Base-by-base conservation (phyloP, 1,284 basidiomycete species). In the Cryptococcus sp. region DNA sequence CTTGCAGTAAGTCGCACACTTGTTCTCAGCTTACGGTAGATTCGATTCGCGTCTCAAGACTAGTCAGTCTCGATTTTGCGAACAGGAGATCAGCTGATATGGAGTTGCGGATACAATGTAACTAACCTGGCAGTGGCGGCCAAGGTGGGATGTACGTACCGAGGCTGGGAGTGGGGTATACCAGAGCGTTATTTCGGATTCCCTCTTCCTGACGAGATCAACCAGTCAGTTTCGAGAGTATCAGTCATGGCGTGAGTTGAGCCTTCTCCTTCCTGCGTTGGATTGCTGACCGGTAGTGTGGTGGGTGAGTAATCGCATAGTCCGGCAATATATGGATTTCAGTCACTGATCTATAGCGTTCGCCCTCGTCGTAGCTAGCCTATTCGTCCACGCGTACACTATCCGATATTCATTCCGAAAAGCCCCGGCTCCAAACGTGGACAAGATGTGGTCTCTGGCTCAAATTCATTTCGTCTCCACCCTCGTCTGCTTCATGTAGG, bases 101-200 rank as follows among this genome's bases (percentile, higher is more conserved):
- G 7, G 24, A 63, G 61, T 48, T 69, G 67, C 52, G 67, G 67
- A 4, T 69, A 66, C 52, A 67, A 67, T 52, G 63, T 66, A n/a
- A 50, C 61, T 24, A 63, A 67, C 36, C 54, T 67, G 14, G 57
- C 61, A 18, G 60, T 65, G 49, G 61, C 60, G 7, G 45, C 47
- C 37, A 61, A 64, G 42, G 45, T 65, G 14, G 67, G 67, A 4
- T 69, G 67, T 51, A 62, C 65, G 23, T 57, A 53, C 42, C 55
- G 66, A 19, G 67, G 65, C 19, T 69, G 50, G 41, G 58, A 66
- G 47, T 69, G 54, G 37, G 62, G 66, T 40, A 56, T 69, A 21
- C 65, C 65, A 1, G 22, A 13, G 14, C 50, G 61, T 22, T 69
- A 66, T 42, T 69, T 69, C 46, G 67, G 67, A 1, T 66, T 67